Conservation (phyloP, 1,284 basidiomycete species). For the Sphagnurus paluster region DNA sequence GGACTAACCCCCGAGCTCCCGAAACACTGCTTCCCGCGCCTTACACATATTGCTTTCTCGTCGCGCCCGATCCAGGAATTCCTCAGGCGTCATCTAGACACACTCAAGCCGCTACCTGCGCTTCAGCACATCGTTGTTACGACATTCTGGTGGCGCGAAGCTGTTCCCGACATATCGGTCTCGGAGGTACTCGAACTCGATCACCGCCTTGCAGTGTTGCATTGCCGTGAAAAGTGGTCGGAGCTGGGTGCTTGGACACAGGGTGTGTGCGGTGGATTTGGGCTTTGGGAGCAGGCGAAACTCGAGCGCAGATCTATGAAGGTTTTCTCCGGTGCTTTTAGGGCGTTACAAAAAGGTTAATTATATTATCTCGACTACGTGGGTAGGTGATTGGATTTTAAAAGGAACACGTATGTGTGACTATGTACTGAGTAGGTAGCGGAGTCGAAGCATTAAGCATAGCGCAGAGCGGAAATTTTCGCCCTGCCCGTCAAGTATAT, state of each 20-base stretch:
- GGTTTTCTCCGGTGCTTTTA: constrained; percentile 13
- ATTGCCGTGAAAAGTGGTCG: constrained; percentile 15
- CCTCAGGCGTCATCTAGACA: constrained; percentile 11
- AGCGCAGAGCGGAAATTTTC: too few relatives aligned
- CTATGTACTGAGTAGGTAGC: too few relatives aligned
- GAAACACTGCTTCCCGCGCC: constrained; percentile 17
- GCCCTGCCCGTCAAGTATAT: too few relatives aligned
- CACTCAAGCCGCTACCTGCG: constrained; percentile 8
- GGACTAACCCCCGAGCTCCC: constrained; percentile 19
- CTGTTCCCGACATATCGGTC: constrained; percentile 12
- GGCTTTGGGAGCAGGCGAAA: constrained; percentile 19
- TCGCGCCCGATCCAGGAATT: constrained; percentile 12
- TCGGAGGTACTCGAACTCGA: constrained; percentile 17
- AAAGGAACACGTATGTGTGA: too few relatives aligned
- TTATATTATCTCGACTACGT: too few relatives aligned
- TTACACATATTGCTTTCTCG: constrained; percentile 27
- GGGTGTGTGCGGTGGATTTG: constrained; percentile 12
- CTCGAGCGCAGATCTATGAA: constrained; percentile 7
- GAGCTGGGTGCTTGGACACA: constrained; percentile 14
- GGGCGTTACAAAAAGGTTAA: too few relatives aligned
- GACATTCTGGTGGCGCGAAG: constrained; percentile 22
- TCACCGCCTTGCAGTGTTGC: constrained; percentile 21
- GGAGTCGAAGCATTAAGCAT: too few relatives aligned
- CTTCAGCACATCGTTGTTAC: constrained; percentile 24
- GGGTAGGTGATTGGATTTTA: too few relatives aligned